phyloP scores from a whole-genome alignment of 139 green algal genomes.

The Chlorella vulgaris region DNA sequence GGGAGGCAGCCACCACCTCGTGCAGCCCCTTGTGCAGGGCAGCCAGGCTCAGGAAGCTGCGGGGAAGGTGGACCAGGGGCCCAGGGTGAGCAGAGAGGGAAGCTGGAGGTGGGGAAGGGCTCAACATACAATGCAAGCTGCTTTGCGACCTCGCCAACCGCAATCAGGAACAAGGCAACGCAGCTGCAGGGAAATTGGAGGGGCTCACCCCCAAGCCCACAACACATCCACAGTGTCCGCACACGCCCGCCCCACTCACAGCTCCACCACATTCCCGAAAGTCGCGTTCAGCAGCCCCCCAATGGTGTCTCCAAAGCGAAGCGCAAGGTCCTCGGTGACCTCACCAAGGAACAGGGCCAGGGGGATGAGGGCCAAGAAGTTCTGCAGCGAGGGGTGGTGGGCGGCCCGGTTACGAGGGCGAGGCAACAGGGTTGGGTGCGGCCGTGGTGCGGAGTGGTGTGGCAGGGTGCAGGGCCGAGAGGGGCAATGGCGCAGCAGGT shows the following conservation, averaged over 20 bases:
- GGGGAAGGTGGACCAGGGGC: neutral
- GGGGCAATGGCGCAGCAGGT: no score
- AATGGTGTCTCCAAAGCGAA: constrained; percentile 75
- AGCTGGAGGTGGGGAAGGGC: neutral
- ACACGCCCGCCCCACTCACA: constrained; percentile 59
- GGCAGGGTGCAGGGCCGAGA: no score
- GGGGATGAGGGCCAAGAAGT: constrained; percentile 83
- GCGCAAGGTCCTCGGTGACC: constrained; percentile 87
- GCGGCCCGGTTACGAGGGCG: no score
- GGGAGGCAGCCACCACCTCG: constrained; percentile 77
- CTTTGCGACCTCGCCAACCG: no score
- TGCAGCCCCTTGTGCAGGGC: constrained; percentile 79
- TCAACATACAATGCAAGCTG: neutral
- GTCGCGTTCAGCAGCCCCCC: constrained; percentile 89
- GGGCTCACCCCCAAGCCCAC: no score
- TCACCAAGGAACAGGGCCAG: constrained; percentile 88
- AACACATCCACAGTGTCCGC: no score
- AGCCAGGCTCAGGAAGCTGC: constrained; percentile 81
- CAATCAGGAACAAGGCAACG: no score
- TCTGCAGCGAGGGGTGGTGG: constrained; percentile 47
- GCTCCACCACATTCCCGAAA: constrained; percentile 94
- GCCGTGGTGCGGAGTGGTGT: no score
- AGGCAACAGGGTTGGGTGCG: no score
- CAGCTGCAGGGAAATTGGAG: no score
- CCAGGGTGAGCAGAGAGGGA: no score